A percentile compares a stretch with the other conserved stretches of the same genome.
Evolutionary conservation across 345 rosid genomes (phyloP).

Genomic region (Aethionema arabicum): DNA sequence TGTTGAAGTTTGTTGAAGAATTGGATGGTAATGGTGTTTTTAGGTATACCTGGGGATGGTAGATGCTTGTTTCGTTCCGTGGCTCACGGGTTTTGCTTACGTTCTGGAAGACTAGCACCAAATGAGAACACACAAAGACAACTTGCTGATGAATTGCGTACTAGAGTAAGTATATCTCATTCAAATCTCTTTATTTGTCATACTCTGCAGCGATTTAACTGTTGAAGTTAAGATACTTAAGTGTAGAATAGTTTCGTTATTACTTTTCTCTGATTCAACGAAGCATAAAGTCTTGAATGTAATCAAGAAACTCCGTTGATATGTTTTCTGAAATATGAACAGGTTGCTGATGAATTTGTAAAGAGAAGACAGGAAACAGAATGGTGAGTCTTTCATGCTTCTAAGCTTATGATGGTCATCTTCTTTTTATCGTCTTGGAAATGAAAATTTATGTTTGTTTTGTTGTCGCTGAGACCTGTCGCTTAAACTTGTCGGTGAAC

Average conservation of each 20-base stretch:
- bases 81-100: slow-evolving; percentile 77
- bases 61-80: slow-evolving; percentile 95
- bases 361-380: slow-evolving; percentile 87
- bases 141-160: slow-evolving; percentile 81
- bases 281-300: background rate
- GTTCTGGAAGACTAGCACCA: slow-evolving; percentile 67
- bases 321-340: slow-evolving; percentile 34
- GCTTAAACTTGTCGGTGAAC: too few relatives aligned
- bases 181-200: slow-evolving; percentile 3
- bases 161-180: slow-evolving; percentile 38
- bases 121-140: slow-evolving; percentile 63
- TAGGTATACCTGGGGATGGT: slow-evolving; percentile 98
- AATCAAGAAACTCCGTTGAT: background rate
- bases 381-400: slow-evolving; percentile 50
- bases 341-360: slow-evolving; percentile 96
- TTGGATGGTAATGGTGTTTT: slow-evolving; percentile 25
- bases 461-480: too few relatives aligned
- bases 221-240: background rate
- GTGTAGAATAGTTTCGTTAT: background rate
- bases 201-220: background rate
- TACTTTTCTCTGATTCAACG: background rate
- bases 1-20: background rate
- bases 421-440: too few relatives aligned
- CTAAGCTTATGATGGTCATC: background rate
- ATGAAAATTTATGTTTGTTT: too few relatives aligned